phyloP scores from a whole-genome alignment of 257 asterid genomes.

The Mentha longifolia region DNA sequence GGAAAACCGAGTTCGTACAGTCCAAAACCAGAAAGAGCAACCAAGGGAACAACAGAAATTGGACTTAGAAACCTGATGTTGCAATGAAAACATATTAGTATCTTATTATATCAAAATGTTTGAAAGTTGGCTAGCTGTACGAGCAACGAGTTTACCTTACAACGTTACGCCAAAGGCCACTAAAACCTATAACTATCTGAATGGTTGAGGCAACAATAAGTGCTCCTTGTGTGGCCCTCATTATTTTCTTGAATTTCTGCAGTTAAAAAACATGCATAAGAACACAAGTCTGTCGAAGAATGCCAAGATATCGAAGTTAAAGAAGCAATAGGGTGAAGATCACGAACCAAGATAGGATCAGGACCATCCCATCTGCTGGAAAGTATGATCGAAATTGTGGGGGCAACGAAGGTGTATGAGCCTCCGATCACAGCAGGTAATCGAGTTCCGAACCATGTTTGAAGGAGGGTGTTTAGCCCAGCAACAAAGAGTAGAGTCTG shows the following conservation, averaged over 20 bases:
- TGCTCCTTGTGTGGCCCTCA: conserved; percentile 94
- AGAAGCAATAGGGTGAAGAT: conserved; percentile 17
- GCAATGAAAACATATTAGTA: neutral
- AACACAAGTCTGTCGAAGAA: neutral
- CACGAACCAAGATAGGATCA: conserved; percentile 73
- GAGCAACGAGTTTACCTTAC: conserved; percentile 48
- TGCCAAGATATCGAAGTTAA: neutral
- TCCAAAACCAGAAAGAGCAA: conserved; percentile 73
- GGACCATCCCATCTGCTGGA: conserved; percentile 86
- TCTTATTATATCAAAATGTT: neutral
- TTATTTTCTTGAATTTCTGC: conserved; percentile 77
- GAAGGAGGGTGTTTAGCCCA: conserved; percentile 77
- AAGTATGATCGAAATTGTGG: conserved; percentile 87
- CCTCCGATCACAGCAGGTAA: conserved; percentile 88
- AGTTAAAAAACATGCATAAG: conserved; percentile 2
- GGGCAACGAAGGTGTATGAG: conserved; percentile 89
- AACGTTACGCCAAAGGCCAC: conserved; percentile 89
- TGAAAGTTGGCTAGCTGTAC: neutral
- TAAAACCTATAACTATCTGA: conserved; percentile 85
- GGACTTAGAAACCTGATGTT: conserved; percentile 69
- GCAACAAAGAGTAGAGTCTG: conserved; percentile 86
- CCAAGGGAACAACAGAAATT: conserved; percentile 80
- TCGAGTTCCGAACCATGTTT: conserved; percentile 78
- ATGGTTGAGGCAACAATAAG: conserved; percentile 78
- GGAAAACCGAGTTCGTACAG: conserved; percentile 83